A percentile compares a stretch with the other conserved stretches of the same genome.
These are phyloP conservation scores for Alternaria arborescens DNA, from an alignment of 2,329 filamentous ascomycete genomes.

Conservation along the genomic window DNA sequence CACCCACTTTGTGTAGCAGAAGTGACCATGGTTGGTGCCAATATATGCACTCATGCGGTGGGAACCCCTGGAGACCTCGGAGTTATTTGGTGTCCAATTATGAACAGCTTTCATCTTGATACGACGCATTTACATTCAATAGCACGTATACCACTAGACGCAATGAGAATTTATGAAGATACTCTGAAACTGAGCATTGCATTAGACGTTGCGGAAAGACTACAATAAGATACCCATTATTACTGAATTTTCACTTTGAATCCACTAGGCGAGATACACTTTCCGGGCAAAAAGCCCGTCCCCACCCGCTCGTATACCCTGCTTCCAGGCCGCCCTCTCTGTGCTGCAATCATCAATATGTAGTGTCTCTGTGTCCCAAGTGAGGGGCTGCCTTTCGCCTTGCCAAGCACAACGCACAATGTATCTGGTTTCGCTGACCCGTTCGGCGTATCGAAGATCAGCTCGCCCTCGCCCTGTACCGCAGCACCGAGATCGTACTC, in stretches of 20 bases:
- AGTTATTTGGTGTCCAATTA: not conserved
- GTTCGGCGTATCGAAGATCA: constrained; percentile 3
- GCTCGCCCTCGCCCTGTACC: not conserved
- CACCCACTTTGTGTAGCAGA: not conserved
- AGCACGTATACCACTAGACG: constrained; percentile 18
- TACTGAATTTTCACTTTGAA: not conserved
- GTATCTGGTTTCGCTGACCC: not conserved
- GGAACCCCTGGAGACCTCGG: not conserved
- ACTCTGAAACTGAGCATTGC: not conserved
- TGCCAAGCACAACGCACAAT: constrained; percentile 3
- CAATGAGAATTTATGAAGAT: not conserved
- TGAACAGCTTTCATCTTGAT: not conserved
- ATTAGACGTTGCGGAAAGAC: not conserved
- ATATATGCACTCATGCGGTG: not conserved
- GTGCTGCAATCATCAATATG: constrained; percentile 1
- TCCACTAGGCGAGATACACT: not conserved
- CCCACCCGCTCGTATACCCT: constrained; percentile 3
- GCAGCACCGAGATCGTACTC: not conserved
- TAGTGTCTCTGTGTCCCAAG: not conserved
- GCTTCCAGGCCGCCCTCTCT: not conserved
- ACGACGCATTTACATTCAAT: not conserved
- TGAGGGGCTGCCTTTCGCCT: not conserved
- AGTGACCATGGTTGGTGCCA: not conserved
- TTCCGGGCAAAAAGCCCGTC: constrained; percentile 2
- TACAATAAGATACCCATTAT: not conserved